Conservation (phyloP, 805 yeast genomes). For the Tetrapisispora namnaoensis region DNA sequence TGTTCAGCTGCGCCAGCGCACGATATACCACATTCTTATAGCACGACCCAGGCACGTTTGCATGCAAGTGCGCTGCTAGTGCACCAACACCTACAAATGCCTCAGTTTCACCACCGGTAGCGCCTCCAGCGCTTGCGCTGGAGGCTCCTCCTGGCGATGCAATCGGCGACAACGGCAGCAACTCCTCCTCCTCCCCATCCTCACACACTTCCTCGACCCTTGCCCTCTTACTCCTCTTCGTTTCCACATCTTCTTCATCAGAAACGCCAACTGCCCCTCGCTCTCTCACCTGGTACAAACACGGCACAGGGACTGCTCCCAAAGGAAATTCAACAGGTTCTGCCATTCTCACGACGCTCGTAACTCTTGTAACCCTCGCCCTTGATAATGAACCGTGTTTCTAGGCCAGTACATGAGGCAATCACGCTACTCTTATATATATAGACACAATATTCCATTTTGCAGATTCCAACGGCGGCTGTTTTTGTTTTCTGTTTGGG, state of each 20-base stretch:
- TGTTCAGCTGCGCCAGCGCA: slow-evolving; percentile 1
- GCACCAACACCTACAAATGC: neutral
- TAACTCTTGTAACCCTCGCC: neutral
- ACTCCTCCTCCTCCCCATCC: slow-evolving; percentile 13
- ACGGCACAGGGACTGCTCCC: neutral
- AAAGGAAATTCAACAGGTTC: neutral
- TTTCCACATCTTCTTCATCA: neutral
- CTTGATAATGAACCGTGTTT: no score
- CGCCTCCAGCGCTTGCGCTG: slow-evolving; percentile 6
- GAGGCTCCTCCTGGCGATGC: slow-evolving; percentile 23
- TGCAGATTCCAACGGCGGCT: neutral
- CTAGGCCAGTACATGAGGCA: no score
- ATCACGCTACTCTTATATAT: no score
- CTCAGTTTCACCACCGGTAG: neutral
- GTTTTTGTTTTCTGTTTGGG: neutral
- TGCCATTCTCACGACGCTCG: neutral
- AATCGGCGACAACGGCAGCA: slow-evolving; percentile 25
- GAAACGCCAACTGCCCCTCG: neutral
- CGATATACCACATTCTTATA: slow-evolving; percentile 4
- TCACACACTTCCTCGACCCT: neutral
- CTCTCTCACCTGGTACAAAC: neutral
- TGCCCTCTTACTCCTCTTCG: neutral
- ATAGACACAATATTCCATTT: no score
- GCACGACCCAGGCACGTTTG: slow-evolving; percentile 7
- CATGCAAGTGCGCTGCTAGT: neutral